Base-by-base conservation (phyloP, 768 basidiomycete species). In the Coprinellus aureogranulatus region DNA sequence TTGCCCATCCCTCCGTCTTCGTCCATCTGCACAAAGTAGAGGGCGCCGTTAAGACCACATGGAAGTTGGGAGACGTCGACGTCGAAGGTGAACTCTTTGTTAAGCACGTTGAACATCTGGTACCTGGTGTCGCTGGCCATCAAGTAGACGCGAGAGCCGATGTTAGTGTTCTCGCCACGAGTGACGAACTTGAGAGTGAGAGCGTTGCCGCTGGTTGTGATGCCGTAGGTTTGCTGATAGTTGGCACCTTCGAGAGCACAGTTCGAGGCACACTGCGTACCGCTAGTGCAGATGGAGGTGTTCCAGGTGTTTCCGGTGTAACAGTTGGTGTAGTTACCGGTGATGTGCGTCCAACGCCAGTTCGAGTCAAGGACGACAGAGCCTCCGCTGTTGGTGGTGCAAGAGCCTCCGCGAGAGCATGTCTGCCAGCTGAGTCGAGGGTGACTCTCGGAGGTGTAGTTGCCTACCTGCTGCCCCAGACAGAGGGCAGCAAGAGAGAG, bases 11-110 rank as follows among this genome's bases (percentile, higher is more conserved):
- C 59, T 41, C 59, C 59, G 40, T 59, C 59, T 12, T 45, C 54
- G 31, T 49, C 59, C 59, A 59, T 59, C 49, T 59, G 53, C 18
- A 54, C 54, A 42, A 59, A 59, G 49, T 59, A 59, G 3, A 59
- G 42, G 14, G 59, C 53, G 10, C 59, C 59, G 48, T 59, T 59
- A 16, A 59, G 53, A 50, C 59, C 59, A 28, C 59, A 59, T 26
- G 59, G 59, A 50, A 59, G 59, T 27, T 51, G 37, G 48, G 59
- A 59, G 27, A 59, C 59, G 23, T 59, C 59, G 22, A 59, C 59
- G 40, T 59, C 59, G 48, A 59, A 59, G 12, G 59, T 59, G 54
- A 59, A 59, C 47, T 59, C 59, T 27, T 59, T 48, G 59, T 59
- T 59, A 1, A 59, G 22, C 27, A 46, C 39, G 10, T 59, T 50